Base-by-base conservation (phyloP, 2,329 filamentous ascomycete species). In the Pyrenochaeta sp. region DNA sequence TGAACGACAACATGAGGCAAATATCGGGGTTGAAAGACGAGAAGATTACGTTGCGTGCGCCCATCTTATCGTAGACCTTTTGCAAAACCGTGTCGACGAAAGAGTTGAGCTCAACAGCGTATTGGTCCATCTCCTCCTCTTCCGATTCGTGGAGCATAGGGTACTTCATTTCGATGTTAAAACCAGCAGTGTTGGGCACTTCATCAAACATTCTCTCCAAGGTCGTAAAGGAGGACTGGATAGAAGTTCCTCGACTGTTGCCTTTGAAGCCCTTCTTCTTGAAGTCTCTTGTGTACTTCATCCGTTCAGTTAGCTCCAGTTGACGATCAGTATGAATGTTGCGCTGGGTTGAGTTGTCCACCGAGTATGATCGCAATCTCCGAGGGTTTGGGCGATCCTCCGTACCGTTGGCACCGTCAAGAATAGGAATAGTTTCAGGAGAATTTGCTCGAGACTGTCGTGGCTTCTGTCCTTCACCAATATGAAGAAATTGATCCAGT, bases 161-260 rank as follows among this genome's bases (percentile, higher is more conserved):
- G 73, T 99, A 99, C 78, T 99, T 98, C 85, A 99, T 90, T 80
- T 99, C 95, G 64, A 99, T 96, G 77, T 99, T 98, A 83, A 99
- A 99, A 12, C 95, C 93, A 18, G 96, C 90, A 12, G 86, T 83
- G 58, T 90, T 85, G 0, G 92, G 92, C 0, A 99, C 80, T 70
- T 93, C 89, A 2, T 86, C 85, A 79, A 99, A 97, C 73, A 98
- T 87, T 58, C 97, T 92, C 75, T 97, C 92, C 4, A 99, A 82
- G 0, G 95, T 99, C 7, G 94, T 93, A 77, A 99, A 99, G 0
- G 94, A 92, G 0, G 91, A 92, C 74, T 98, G 94, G 67, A 99
- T 98, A 67, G 96, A 96, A 72, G 92, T 92, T 46, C 94, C 95
- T 4, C 95, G 89, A 4, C 88, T 92, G 75, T 99, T 99, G 44